Evolutionary conservation across 2,329 filamentous ascomycete genomes (phyloP), one percentile per base, ranked within the genome.

Genomic region (Aspergillus fijiensis): DNA sequence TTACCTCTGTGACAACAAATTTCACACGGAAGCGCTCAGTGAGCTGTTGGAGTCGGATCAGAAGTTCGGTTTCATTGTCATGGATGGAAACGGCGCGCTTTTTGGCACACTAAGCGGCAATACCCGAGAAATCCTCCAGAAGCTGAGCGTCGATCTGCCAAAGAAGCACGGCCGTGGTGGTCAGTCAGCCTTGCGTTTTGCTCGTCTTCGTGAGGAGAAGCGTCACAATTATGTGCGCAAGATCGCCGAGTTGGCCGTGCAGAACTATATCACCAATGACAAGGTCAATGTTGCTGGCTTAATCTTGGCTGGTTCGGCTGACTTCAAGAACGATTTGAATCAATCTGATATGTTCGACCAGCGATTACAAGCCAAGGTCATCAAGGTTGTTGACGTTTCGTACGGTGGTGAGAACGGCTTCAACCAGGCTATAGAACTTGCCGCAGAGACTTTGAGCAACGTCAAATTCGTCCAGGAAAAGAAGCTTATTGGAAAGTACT

Each of bases 401-500:
- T 99, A 99, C 73, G 95, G 95, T 77, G 95, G 95, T 69, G 96
- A 99, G 82, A 98, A 98, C 83, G 95, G 95, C 51, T 99, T 99
- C 86, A 99, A 99, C 83, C 96, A 99, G 82, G 95, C 95, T 62
- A 99, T 99, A 66, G 95, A 99, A 76, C 80, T 99, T 71, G 89
- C 95, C 27, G 87, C 92, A 7, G 96, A 99, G 83, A 99, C 95
- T 7, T 86, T 99, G 51, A 91, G 93, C 79, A 99, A 98, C 76
- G 95, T 99, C 85, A 99, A 99, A 82, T 99, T 99, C 78, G 97
- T 99, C 77, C 95, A 99, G 80, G 95, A 99, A 85, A 99, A 99
- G 89, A 99, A 97, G 83, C 87, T 99, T 65, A 99, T 99, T 74
- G 94, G 94, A 77, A 92, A 91, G 76, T 99, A 99, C 84, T 99